Percentiles rank a stretch among this genome's conserved stretches.
These are phyloP conservation scores for Thermoascus crustaceus DNA, from an alignment of 2,329 filamentous ascomycete species.

Conservation along the genomic window DNA sequence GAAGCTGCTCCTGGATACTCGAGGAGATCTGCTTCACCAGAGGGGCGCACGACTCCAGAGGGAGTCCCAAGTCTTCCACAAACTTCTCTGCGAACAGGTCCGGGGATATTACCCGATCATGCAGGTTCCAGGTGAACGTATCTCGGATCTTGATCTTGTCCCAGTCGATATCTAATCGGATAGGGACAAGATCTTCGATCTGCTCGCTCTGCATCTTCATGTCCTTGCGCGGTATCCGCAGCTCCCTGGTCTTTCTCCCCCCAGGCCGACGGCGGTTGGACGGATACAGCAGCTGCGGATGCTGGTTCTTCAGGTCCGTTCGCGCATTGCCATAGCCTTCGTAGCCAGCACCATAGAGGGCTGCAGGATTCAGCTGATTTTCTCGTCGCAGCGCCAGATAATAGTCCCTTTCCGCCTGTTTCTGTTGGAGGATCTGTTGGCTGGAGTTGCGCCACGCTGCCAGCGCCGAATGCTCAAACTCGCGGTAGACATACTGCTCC, in stretches of 20 bases:
- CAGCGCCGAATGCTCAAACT: constrained; percentile 52
- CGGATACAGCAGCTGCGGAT: constrained; percentile 70
- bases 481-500: constrained; percentile 57
- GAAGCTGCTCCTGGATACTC: constrained; percentile 77
- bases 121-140: constrained; percentile 97
- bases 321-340: constrained; percentile 80
- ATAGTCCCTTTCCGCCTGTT: constrained; percentile 60
- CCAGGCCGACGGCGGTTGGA: constrained; percentile 66
- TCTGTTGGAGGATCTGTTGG: constrained; percentile 52
- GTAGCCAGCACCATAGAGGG: constrained; percentile 65
- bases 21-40: constrained; percentile 57
- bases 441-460: constrained; percentile 44
- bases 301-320: constrained; percentile 61
- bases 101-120: constrained; percentile 72
- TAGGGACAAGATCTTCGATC: constrained; percentile 81
- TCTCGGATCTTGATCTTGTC: constrained; percentile 93
- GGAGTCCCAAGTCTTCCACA: constrained; percentile 75
- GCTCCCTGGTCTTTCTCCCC: constrained; percentile 61
- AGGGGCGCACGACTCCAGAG: constrained; percentile 53
- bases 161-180: constrained; percentile 87
- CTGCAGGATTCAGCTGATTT: constrained; percentile 48
- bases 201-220: constrained; percentile 80
- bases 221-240: constrained; percentile 72
- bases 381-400: constrained; percentile 59
- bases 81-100: constrained; percentile 83